Evolutionary conservation across 495 filamentous ascomycete genomes (phyloP).

Genomic region (Annulohypoxylon maeteangense): DNA sequence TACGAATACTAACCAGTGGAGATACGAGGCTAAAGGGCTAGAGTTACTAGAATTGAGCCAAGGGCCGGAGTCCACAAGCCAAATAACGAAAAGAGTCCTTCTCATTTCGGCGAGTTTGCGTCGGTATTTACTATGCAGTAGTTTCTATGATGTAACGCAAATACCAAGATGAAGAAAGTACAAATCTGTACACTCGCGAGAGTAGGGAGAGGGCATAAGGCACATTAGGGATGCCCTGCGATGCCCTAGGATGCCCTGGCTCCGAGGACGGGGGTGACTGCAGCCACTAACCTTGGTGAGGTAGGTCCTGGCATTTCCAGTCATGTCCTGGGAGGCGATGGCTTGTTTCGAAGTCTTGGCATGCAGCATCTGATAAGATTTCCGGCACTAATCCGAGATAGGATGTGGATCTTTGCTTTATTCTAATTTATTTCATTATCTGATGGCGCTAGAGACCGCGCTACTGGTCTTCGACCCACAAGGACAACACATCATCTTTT

Average conservation of each 20-base stretch:
- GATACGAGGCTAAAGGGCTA: constrained; percentile 22
- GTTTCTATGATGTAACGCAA: constrained; percentile 41
- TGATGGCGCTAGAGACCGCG: constrained; percentile 44
- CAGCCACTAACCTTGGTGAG: constrained; percentile 26
- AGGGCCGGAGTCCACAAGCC: constrained; percentile 26
- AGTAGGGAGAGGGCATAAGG: not conserved
- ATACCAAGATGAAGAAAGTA: constrained; percentile 25
- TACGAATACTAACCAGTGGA: constrained; percentile 10
- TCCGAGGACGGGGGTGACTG: constrained; percentile 35
- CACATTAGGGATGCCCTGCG: not conserved
- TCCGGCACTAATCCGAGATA: constrained; percentile 26
- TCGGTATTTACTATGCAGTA: constrained; percentile 29
- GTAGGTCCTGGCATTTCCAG: constrained; percentile 6
- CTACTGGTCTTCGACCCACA: constrained; percentile 20
- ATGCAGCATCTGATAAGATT: constrained; percentile 52
- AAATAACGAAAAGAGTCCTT: constrained; percentile 26
- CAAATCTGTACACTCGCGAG: constrained; percentile 31
- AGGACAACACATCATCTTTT: constrained; percentile 29
- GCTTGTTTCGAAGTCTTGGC: constrained; percentile 38
- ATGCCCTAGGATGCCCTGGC: constrained; percentile 26
- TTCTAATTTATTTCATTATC: constrained; percentile 34
- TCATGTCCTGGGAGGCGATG: not conserved
- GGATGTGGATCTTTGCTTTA: constrained; percentile 7
- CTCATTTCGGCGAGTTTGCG: constrained; percentile 37
- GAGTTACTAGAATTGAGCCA: constrained; percentile 23